Evolutionary conservation across 305 asterid species (phyloP).

Genomic region (Solanum hybrid): DNA sequence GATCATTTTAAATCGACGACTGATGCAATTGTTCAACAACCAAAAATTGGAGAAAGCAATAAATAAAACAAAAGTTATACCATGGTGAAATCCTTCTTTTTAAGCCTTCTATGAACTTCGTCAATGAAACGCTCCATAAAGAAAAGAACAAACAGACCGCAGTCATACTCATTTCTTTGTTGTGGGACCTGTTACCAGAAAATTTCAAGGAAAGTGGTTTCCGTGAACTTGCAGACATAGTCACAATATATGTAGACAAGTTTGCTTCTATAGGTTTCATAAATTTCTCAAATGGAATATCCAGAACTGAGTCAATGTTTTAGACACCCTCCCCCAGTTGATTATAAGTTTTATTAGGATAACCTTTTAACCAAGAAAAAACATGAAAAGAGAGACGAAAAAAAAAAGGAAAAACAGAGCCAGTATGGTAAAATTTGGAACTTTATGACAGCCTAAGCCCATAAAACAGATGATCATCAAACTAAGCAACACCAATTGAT

Average conservation of each 20-base stretch:
- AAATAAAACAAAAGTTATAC: conserved; percentile 20
- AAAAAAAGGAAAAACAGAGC: background rate
- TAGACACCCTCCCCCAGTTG: background rate
- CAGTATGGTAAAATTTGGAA: background rate
- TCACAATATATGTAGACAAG: background rate
- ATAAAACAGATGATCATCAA: background rate
- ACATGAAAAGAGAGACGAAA: background rate
- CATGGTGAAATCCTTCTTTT: conserved; percentile 38
- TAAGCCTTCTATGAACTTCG: conserved; percentile 59
- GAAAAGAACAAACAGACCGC: conserved; percentile 84
- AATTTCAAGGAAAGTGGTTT: background rate
- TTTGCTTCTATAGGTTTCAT: background rate
- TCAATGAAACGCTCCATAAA: conserved; percentile 74
- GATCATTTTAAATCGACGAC: conserved; percentile 5
- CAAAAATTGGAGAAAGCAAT: background rate
- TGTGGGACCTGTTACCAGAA: conserved; percentile 67
- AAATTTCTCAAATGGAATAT: background rate
- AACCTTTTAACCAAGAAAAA: background rate
- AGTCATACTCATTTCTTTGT: conserved; percentile 73
- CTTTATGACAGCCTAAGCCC: background rate
- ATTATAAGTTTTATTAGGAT: background rate
- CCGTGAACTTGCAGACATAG: background rate
- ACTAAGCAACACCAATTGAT: background rate
- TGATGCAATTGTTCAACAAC: background rate
- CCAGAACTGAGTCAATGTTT: background rate